A percentile compares a stretch with the other conserved stretches of the same genome.
Evolutionary conservation across 352 stramenopile genomes (phyloP).

Genomic region (Poterioochromonas sp.): DNA sequence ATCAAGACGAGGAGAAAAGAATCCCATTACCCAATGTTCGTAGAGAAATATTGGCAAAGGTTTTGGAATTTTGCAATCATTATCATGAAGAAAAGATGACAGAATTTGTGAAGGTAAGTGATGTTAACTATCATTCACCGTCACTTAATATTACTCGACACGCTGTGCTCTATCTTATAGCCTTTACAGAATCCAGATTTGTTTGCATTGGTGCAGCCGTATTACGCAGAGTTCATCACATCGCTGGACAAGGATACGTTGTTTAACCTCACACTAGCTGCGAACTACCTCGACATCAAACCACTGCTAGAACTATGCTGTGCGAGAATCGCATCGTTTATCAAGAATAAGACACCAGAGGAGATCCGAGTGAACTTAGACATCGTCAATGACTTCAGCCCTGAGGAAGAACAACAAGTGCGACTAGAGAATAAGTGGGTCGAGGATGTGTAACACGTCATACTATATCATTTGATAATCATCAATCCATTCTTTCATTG

Average conservation of each 20-base stretch:
- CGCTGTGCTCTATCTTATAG: constrained; percentile 62
- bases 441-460: neutral
- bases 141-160: constrained; percentile 82
- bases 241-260: constrained; percentile 75
- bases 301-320: constrained; percentile 82
- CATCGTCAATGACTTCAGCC: constrained; percentile 99
- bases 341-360: constrained; percentile 94
- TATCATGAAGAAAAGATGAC: neutral
- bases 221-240: neutral
- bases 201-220: neutral
- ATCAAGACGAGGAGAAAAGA: constrained; percentile 69
- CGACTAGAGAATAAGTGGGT: neutral
- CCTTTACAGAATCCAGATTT: constrained; percentile 75
- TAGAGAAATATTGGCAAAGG: constrained; percentile 82
- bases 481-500: too few relatives aligned
- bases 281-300: constrained; percentile 99
- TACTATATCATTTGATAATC: too few relatives aligned
- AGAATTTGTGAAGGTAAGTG: constrained; percentile 10
- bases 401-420: constrained; percentile 96
- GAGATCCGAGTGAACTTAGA: constrained; percentile 99
- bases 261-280: constrained; percentile 98
- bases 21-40: constrained; percentile 97
- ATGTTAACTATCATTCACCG: constrained; percentile 98
- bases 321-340: constrained; percentile 67
- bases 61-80: constrained; percentile 67